Evolutionary conservation across 805 yeast species (phyloP), one percentile per base, ranked within the genome.

Genomic region (Torulaspora quercuum): DNA sequence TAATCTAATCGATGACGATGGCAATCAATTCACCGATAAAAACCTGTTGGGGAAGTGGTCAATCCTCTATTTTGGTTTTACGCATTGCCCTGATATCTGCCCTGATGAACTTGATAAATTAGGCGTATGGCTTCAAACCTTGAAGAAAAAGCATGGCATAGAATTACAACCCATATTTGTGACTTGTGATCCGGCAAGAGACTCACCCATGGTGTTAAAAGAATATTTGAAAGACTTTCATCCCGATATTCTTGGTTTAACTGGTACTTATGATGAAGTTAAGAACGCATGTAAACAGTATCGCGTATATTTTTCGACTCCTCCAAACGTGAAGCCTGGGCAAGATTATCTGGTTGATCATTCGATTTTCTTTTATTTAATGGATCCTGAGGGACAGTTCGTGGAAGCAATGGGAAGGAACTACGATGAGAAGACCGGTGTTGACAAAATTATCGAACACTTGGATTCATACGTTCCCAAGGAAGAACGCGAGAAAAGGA

Each of bases 361-460:
- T 64, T 90, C 97, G 3, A 88, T 92, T 41, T 92, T 92, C 76
- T 90, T 90, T 65, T 92, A 92, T 57, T 68, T 92, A 52, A 90
- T 92, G 97, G 97, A 92, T 59, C 89, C 95, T n/a, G 96, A 92
- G 59, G 98, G 97, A 31, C 78, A 86, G 56, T 92, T 87, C 56
- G 83, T 90, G 32, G 96, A 90, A 59, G 97, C 92, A 5, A 69
- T 90, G 49, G 98, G 98, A 37, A 80, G 95, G 61, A 90, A 90
- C 54, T 85, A 80, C 49, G 85, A 80, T 39, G 89, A 88, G 16
- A 72, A 69, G 13, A 80, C 80, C 44, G 95, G 94, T 17, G 80
- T 80, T 10, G 77, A 73, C 25, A 84, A 84, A 63, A 84, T 92
- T 47, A 73, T 73, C 49, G 78, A 78, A 42, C 89, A 86, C 50